These are phyloP conservation scores for Russula virescens DNA, from an alignment of 768 basidiomycete species.

Conservation along the genomic window DNA sequence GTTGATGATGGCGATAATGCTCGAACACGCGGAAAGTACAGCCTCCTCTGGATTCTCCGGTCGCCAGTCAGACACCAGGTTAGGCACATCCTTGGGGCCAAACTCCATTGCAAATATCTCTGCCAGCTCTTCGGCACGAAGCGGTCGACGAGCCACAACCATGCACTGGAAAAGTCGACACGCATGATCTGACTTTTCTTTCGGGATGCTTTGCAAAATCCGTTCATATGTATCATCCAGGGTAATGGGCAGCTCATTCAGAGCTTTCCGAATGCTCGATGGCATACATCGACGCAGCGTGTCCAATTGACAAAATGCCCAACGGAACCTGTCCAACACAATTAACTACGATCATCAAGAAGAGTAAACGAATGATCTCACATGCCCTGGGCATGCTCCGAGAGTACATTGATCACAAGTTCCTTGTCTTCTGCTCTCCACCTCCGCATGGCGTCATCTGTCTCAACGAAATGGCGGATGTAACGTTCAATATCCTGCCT, in stretches of 20 bases:
- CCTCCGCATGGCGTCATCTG: not conserved
- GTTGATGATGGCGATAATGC: not conserved
- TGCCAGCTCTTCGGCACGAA: not conserved
- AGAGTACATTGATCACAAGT: not conserved
- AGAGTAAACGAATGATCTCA: not conserved
- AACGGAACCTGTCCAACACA: not conserved
- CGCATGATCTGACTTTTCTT: not conserved
- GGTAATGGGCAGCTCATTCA: not conserved
- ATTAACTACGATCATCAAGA: not conserved
- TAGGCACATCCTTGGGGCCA: not conserved
- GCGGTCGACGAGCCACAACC: not conserved
- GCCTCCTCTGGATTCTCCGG: not conserved
- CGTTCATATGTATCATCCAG: not conserved
- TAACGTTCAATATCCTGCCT: not conserved
- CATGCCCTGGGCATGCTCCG: not conserved
- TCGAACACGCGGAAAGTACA: not conserved
- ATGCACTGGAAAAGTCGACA: not conserved
- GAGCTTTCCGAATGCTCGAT: not conserved
- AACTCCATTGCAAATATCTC: not conserved
- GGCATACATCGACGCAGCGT: not conserved
- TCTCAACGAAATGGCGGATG: not conserved
- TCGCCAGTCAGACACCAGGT: not conserved
- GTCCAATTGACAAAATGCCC: not conserved
- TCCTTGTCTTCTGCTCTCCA: not conserved
- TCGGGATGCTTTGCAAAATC: not conserved